Conservation (phyloP, 169 alveolate genomes). For the Plasmodium malariae region DNA sequence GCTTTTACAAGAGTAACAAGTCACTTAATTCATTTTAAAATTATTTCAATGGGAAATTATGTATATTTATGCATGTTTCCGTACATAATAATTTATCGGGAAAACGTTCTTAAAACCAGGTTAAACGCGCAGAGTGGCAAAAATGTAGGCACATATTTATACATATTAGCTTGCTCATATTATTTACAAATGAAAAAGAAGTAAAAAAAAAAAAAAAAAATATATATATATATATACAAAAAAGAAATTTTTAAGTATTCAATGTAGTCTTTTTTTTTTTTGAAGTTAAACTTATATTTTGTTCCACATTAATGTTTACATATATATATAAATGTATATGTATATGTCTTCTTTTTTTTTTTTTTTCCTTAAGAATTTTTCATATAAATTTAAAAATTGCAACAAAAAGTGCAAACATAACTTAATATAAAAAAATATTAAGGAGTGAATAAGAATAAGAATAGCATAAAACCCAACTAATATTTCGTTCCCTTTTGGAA, state of each 20-base stretch:
- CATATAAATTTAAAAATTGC: slow-evolving; percentile 12
- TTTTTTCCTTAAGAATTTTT: slow-evolving; percentile 10
- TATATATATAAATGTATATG: too few species aligned
- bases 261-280: slow-evolving; percentile 9
- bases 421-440: too few species aligned
- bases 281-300: slow-evolving; percentile 28
- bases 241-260: slow-evolving; percentile 63
- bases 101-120: too few species aligned
- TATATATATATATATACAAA: too few species aligned
- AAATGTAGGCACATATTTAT: too few species aligned
- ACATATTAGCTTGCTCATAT: too few species aligned
- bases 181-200: too few species aligned
- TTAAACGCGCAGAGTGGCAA: too few species aligned
- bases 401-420: slow-evolving; percentile 8
- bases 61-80: slow-evolving; percentile 8
- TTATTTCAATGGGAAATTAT: neutral
- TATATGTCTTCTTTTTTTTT: too few species aligned
- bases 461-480: neutral
- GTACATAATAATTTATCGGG: too few species aligned
- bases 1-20: slow-evolving; percentile 44
- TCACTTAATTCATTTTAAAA: slow-evolving; percentile 40
- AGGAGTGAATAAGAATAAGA: neutral
- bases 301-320: slow-evolving; percentile 32
- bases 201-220: too few species aligned
- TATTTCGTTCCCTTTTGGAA: neutral